Base-by-base conservation (phyloP, 257 asterid species). In the Leonotis leonurus region DNA sequence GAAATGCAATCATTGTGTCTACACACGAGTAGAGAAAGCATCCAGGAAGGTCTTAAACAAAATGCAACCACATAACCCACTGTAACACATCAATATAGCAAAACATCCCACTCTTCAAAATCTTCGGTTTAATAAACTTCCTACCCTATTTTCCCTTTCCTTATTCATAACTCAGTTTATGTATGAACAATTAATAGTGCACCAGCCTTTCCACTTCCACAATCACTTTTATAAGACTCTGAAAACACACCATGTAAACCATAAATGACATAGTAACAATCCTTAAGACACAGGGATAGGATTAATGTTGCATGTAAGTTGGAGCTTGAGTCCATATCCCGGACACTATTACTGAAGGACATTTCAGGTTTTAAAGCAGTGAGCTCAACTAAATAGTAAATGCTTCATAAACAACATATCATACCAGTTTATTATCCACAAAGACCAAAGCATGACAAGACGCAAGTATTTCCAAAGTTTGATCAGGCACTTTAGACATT, bases 401-500 rank as follows among this genome's bases (percentile, higher is more conserved):
- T 16, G 39, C 61, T 57, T 58, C 27, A 43, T 41, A 25, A 22
- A 53, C 5, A 60, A 27, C 16, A 33, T 6, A 50, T 33, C 55
- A 9, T 91, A 92, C 99, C 99, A 92, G 90, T 79, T 92, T 92
- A 75, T 86, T 92, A 74, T 92, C 99, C 73, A 92, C 97, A 76
- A 86, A 92, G 75, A 92, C 97, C 91, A 92, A 75, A 18, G 99
- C 91, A 85, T 92, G 99, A 70, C 99, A 92, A 65, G 99, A 89
- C 53, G 99, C 96, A 74, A 92, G 96, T 70, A 92, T 86, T 72
- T 89, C 94, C 83, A 77, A 71, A 37, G 92, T 80, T 27, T 82
- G 85, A 41, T 77, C 78, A 10, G 96, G 88, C 66, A 87, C 91
- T 76, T 83, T 85, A 26, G 88, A 44, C 76, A 77, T 77, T 58